A percentile compares a stretch with the other conserved stretches of the same genome.
Conservation (phyloP, 2,329 filamentous ascomycete species). For the Diaporthe sp. region DNA sequence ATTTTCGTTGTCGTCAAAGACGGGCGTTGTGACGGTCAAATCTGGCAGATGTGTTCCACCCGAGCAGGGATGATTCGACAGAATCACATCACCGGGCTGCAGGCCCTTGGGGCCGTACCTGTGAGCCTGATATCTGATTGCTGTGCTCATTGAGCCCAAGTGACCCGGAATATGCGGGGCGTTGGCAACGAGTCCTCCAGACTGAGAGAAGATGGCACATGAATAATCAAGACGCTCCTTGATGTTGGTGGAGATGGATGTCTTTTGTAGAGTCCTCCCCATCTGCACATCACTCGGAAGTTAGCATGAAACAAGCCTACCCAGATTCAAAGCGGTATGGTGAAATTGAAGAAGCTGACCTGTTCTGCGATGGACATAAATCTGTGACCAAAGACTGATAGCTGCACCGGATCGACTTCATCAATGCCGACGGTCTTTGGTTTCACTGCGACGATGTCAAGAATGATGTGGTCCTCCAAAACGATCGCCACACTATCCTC, state of each 20-base stretch:
- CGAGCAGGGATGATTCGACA: conserved; percentile 64
- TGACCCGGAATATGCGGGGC: conserved; percentile 71
- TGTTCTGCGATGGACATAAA: conserved; percentile 85
- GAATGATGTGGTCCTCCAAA: conserved; percentile 6
- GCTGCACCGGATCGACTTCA: conserved; percentile 64
- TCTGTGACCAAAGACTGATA: conserved; percentile 81
- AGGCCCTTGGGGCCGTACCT: conserved; percentile 76
- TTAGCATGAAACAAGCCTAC: not conserved
- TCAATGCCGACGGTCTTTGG: conserved; percentile 47
- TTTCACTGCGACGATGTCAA: conserved; percentile 1
- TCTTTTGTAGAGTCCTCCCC: conserved; percentile 38
- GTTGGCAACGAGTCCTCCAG: conserved; percentile 38
- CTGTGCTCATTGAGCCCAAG: conserved; percentile 37
- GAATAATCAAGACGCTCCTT: conserved; percentile 40
- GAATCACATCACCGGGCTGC: conserved; percentile 79
- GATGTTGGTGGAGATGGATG: conserved; percentile 38
- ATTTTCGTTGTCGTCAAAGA: conserved; percentile 62
- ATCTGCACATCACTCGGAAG: not conserved
- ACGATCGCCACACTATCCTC: conserved; percentile 42
- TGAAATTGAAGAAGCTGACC: not conserved
- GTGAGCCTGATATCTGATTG: conserved; percentile 51
- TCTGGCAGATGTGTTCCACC: conserved; percentile 59
- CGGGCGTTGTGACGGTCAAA: conserved; percentile 57
- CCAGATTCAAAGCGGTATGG: not conserved
- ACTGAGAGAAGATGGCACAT: conserved; percentile 38